phyloP scores from a whole-genome alignment of 139 green algal genomes.

The Volvox reticuliferus region DNA sequence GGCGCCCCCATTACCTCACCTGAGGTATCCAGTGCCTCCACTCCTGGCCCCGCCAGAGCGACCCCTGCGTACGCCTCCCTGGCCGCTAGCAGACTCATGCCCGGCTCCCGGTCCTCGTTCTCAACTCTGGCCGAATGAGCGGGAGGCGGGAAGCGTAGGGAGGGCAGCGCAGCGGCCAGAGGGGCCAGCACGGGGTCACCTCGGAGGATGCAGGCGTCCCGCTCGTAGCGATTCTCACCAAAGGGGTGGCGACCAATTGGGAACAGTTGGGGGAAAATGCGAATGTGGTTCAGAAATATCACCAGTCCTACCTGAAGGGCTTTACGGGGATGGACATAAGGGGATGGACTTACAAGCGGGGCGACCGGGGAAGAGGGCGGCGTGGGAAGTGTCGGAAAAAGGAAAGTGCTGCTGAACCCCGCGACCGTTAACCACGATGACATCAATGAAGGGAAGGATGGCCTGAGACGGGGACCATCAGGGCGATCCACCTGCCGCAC shows the following conservation, averaged over 20 bases:
- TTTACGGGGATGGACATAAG: too few relatives aligned
- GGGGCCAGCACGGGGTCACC: slow-evolving; percentile 55
- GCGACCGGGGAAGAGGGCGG: too few relatives aligned
- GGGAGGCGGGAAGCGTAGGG: not conserved
- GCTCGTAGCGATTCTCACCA: slow-evolving; percentile 83
- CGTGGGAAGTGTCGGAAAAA: too few relatives aligned
- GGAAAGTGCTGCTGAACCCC: too few relatives aligned
- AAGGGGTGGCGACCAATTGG: slow-evolving; percentile 91
- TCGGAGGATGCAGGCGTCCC: slow-evolving; percentile 91
- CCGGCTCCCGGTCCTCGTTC: slow-evolving; percentile 86
- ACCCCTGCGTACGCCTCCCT: slow-evolving; percentile 62
- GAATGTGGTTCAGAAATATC: not conserved
- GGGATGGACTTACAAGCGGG: too few relatives aligned
- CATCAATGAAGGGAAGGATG: too few relatives aligned
- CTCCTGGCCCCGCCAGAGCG: slow-evolving; percentile 51
- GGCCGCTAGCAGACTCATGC: slow-evolving; percentile 69
- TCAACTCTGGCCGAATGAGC: slow-evolving; percentile 78
- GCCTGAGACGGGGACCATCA: too few relatives aligned
- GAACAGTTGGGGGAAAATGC: not conserved
- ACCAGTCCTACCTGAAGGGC: too few relatives aligned
- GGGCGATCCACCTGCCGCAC: too few relatives aligned
- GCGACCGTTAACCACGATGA: too few relatives aligned
- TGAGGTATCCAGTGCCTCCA: too few relatives aligned
- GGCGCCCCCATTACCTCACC: too few relatives aligned
- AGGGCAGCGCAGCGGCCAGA: slow-evolving; percentile 43